Percentiles rank a stretch among this genome's conserved stretches.
Conservation (phyloP, 805 yeast species). For the Sugiyamaella mastotermitis region DNA sequence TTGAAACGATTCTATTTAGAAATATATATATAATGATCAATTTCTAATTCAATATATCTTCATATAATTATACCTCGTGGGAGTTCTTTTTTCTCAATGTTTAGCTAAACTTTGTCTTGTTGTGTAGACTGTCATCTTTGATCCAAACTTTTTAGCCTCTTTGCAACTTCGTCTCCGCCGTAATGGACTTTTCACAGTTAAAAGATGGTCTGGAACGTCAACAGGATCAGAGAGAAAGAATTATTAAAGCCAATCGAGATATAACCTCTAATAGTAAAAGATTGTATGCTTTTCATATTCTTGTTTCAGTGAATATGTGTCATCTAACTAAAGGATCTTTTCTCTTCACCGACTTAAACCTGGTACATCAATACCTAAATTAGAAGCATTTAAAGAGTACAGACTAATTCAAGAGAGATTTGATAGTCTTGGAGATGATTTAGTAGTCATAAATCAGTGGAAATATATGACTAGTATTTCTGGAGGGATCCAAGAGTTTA, state of each 20-base stretch:
- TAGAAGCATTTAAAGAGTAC: too few species aligned
- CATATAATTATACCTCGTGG: too few species aligned
- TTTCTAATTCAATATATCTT: too few species aligned
- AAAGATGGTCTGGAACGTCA: conserved; percentile 17
- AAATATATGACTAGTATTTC: conserved; percentile 16
- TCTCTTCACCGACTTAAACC: conserved; percentile 4
- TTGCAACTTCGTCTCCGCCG: not conserved
- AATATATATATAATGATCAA: too few species aligned
- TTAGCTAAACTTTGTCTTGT: too few species aligned
- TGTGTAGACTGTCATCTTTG: too few species aligned
- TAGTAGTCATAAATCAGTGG: conserved; percentile 11
- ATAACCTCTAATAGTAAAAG: conserved; percentile 37
- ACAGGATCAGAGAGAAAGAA: conserved; percentile 33
- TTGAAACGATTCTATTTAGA: too few species aligned
- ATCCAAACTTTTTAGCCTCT: too few species aligned
- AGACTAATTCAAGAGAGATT: conserved; percentile 1
- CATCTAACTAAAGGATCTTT: too few species aligned
- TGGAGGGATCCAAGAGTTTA: conserved; percentile 24
- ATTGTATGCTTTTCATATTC: conserved; percentile 22
- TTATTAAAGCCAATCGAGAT: conserved; percentile 34
- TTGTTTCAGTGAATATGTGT: too few species aligned
- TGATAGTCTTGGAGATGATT: conserved; percentile 2
- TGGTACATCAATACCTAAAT: not conserved
- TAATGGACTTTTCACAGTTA: conserved; percentile 4
- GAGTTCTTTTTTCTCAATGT: too few species aligned